Evolutionary conservation across 306 rosid genomes (phyloP).

Genomic region (Cicer chorassanicum): DNA sequence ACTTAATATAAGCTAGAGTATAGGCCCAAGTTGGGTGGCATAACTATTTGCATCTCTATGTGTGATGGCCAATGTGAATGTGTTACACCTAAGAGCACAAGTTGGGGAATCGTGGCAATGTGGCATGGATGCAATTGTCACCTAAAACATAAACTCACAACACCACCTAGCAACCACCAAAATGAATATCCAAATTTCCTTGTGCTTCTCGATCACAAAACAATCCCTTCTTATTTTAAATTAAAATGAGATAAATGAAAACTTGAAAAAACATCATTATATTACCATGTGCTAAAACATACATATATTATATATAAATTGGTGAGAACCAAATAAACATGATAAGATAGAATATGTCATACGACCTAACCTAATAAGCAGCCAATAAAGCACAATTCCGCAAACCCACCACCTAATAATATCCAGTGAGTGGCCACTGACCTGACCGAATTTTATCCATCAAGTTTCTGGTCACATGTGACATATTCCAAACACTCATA

Average conservation of each 20-base stretch:
- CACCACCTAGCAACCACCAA: no score
- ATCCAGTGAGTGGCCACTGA: conserved; percentile 17
- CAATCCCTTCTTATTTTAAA: background rate
- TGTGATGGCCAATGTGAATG: no score
- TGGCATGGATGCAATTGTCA: background rate
- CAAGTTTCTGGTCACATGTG: conserved; percentile 39
- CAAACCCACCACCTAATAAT: conserved; percentile 21
- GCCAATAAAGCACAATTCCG: conserved; percentile 21
- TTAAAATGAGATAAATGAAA: background rate
- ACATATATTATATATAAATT: background rate
- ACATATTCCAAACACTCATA: background rate
- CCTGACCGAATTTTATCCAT: conserved; percentile 45
- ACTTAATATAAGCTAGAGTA: no score
- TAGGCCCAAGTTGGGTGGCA: no score
- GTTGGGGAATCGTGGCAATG: background rate
- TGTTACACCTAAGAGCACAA: background rate
- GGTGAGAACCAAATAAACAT: background rate
- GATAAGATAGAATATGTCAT: conserved; percentile 39
- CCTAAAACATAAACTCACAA: background rate
- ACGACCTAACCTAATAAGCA: conserved; percentile 17
- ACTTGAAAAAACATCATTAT: background rate
- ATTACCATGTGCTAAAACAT: background rate
- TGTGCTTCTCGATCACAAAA: background rate
- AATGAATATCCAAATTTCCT: no score
- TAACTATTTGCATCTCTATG: no score